Base-by-base conservation (phyloP, 2,329 filamentous ascomycete species). In the Sclerotinia borealis region DNA sequence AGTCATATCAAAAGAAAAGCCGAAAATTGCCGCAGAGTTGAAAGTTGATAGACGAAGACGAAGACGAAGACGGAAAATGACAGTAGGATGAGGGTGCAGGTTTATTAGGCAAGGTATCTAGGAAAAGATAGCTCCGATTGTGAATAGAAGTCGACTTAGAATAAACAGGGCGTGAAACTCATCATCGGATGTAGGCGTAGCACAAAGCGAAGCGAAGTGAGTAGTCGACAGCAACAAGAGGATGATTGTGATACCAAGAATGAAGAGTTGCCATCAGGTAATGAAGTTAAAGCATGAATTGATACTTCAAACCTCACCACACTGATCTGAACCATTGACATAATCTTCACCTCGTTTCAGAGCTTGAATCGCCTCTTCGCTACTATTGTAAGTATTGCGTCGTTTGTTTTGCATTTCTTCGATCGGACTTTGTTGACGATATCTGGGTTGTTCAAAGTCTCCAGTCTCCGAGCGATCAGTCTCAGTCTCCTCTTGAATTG, bases 331-430 rank as follows among this genome's bases (percentile, higher is more conserved):
- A 19, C 3, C 25, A 34, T 43, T n/a, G 52, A 22, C 19, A 15
- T 45, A 31, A 11, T 0, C 0, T 1, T 11, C 11, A 0, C 48
- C 48, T 50, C 29, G 10, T 0, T 11, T 37, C 0, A 37, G n/a
- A 25, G 31, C 50, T 2, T 52, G n/a, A 8, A n/a, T n/a, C 27
- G 8, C 41, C 17, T 41, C 51, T 11, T 29, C 1, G 0, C 41
- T 7, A n/a, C 13, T 3, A 1, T 41, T 15, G 17, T 41, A 31
- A 0, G 8, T 8, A 3, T 7, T 6, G 10, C 10, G 10, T 13
- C 51, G 37, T 10, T 22, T 47, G 11, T 17, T 22, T 3, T 43
- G 9, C 19, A 56, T 17, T 0, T 45, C 27, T 4, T 31, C 19
- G 34, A 56, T 19, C 5, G 52, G 52, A 19, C 52, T 56, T 56